Evolutionary conservation across 2,329 filamentous ascomycete genomes (phyloP).

Genomic region (Monosporascus sp.): DNA sequence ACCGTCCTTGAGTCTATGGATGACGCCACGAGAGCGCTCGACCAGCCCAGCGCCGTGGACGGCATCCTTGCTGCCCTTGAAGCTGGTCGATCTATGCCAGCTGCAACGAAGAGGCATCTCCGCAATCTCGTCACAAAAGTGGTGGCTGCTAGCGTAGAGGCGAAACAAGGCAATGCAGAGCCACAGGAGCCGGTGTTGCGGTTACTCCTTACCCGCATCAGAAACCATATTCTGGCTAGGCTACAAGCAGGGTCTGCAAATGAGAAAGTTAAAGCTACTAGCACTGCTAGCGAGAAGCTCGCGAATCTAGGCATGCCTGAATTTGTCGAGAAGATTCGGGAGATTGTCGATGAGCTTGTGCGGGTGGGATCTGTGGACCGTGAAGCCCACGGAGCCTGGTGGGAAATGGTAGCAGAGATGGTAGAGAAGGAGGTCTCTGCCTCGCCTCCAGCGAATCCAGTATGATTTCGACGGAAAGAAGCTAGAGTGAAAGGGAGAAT

Average conservation of each 20-base stretch:
- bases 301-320: conserved; percentile 66
- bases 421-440: conserved; percentile 37
- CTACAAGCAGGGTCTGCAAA: conserved; percentile 61
- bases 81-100: conserved; percentile 58
- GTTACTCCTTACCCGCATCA: conserved; percentile 62
- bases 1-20: conserved; percentile 56
- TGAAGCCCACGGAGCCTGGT: conserved; percentile 64
- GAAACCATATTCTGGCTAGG: conserved; percentile 60
- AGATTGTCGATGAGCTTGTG: conserved; percentile 63
- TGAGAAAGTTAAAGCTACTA: conserved; percentile 66
- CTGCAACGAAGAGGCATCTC: conserved; percentile 55
- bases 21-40: conserved; percentile 38
- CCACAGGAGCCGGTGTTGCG: conserved; percentile 55
- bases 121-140: conserved; percentile 54
- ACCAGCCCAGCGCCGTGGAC: conserved; percentile 45
- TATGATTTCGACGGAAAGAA: conserved; percentile 5
- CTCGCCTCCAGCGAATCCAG: conserved; percentile 8
- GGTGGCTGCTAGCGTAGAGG: conserved; percentile 44
- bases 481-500: background rate
- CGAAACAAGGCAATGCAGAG: conserved; percentile 34
- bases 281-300: conserved; percentile 63
- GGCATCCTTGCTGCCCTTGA: conserved; percentile 60
- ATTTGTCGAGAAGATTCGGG: conserved; percentile 64
- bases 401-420: conserved; percentile 59
- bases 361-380: conserved; percentile 63